These are phyloP conservation scores for Coniochaeta sp. DNA, from an alignment of 2,329 filamentous ascomycete genomes.

Conservation along the genomic window DNA sequence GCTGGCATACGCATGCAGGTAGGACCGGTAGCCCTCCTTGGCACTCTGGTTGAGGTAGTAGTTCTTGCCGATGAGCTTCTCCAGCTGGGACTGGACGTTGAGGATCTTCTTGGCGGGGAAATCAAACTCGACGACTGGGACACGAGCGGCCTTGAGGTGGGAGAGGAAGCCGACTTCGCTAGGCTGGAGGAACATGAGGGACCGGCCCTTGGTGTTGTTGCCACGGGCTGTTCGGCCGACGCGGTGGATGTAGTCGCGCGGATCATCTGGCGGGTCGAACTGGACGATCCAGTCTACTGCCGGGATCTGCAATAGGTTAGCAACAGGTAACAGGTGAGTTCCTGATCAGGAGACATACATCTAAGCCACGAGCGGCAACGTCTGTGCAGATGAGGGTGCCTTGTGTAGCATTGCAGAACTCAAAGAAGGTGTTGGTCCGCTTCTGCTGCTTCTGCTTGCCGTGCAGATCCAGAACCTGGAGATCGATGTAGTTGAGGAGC, in stretches of 20 bases:
- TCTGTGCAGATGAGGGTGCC: slow-evolving; percentile 94
- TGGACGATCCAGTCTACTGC: slow-evolving; percentile 95
- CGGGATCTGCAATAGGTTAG: slow-evolving; percentile 53
- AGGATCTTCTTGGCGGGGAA: slow-evolving; percentile 88
- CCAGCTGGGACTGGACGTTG: slow-evolving; percentile 83
- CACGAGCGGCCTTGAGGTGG: slow-evolving; percentile 82
- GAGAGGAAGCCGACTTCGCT: slow-evolving; percentile 87
- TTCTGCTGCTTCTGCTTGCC: slow-evolving; percentile 99
- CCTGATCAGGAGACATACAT: slow-evolving; percentile 43
- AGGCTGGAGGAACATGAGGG: slow-evolving; percentile 88
- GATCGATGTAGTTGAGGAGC: slow-evolving; percentile 94
- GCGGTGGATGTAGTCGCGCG: slow-evolving; percentile 87
- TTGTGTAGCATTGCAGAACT: slow-evolving; percentile 70
- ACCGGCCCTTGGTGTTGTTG: slow-evolving; percentile 73
- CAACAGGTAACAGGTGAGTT: background rate
- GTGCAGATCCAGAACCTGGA: slow-evolving; percentile 67
- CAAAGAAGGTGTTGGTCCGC: slow-evolving; percentile 97
- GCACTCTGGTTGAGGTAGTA: slow-evolving; percentile 92
- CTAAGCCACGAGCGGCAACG: slow-evolving; percentile 87
- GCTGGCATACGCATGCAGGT: slow-evolving; percentile 90
- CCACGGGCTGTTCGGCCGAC: slow-evolving; percentile 92
- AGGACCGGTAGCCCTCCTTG: slow-evolving; percentile 75
- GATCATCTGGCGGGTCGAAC: slow-evolving; percentile 89
- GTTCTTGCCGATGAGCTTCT: slow-evolving; percentile 90
- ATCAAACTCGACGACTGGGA: slow-evolving; percentile 93